These are phyloP conservation scores for Rubia yunnanensis DNA, from an alignment of 257 asterid genomes.

Conservation along the genomic window DNA sequence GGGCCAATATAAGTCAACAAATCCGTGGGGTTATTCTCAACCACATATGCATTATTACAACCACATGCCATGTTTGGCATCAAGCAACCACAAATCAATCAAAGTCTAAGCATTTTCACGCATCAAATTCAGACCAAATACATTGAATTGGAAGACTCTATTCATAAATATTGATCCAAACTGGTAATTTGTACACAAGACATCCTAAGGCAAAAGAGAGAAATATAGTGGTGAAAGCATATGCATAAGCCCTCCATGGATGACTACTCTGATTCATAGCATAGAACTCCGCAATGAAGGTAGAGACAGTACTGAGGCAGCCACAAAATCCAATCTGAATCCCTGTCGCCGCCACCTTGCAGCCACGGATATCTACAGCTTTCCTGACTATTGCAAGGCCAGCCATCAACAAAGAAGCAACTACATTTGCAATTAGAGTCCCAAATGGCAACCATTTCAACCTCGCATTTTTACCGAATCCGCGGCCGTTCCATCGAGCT, in stretches of 20 bases:
- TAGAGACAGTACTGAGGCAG: conserved; percentile 59
- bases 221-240: conserved; percentile 35
- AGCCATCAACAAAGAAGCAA: background rate
- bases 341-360: background rate
- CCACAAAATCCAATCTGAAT: background rate
- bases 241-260: conserved; percentile 62
- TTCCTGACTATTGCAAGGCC: background rate
- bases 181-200: conserved; percentile 52
- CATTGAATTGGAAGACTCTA: conserved; percentile 6
- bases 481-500: background rate
- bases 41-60: conserved; percentile 8
- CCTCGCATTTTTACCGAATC: background rate
- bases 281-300: conserved; percentile 68
- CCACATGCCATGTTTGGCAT: background rate
- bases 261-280: conserved; percentile 55
- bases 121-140: too few relatives aligned
- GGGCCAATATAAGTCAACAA: background rate
- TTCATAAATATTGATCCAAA: conserved; percentile 35
- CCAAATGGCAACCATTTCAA: background rate
- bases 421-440: background rate
- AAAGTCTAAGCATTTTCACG: too few relatives aligned
- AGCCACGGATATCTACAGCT: background rate
- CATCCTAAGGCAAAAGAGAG: conserved; percentile 46
- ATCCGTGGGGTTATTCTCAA: background rate
- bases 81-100: background rate